Evolutionary conservation across 495 filamentous ascomycete genomes (phyloP), one percentile per base, ranked within the genome.

Genomic region (Aspergillus indologenus): DNA sequence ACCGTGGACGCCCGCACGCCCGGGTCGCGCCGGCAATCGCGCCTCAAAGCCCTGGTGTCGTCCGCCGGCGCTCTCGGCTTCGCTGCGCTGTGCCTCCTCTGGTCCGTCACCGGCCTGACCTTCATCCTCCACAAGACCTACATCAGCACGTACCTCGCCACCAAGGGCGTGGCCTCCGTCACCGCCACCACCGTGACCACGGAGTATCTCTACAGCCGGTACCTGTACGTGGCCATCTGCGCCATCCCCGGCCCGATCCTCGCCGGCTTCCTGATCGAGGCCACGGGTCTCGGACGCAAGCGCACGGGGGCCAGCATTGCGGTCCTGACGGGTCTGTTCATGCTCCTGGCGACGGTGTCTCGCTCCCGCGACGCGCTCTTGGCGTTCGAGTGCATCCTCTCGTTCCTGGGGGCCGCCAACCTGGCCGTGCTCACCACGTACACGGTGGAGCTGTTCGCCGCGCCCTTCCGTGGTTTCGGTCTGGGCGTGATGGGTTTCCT

Each of bases 91-190:
- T 34, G 48, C 24, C 50, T 65, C 15, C 61, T 68, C 0, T 65
- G 63, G 63, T 23, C 42, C 14, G 23, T 47, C 0, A 64, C 62
- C 26, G 61, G 64, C 0, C 45, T 67, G 7, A 65, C 54, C 19
- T 65, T 62, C 26, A 50, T 60, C 24, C 57, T 67, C 3, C 61
- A 64, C 40, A 58, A 56, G 50, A 67, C 53, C 19, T 67, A 46
- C 61, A 72, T 45, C 52, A 70, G 24, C 59, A 68, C 50, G 68
- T 78, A 46, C 75, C 70, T 50, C 61, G 70, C 73, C 34, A 76
- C 76, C n/a, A 84, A 84, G 64, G 79, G 81, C 29, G 81, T 85
- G 61, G 77, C 81, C 60, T 71, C 74, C 53, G 83, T 86, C 58
- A 83, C 75, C 14, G 23, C 54, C 23, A 56, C 43, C 18, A 48